phyloP scores from a whole-genome alignment of 1,284 basidiomycete species.

The Earliella scabrosa region DNA sequence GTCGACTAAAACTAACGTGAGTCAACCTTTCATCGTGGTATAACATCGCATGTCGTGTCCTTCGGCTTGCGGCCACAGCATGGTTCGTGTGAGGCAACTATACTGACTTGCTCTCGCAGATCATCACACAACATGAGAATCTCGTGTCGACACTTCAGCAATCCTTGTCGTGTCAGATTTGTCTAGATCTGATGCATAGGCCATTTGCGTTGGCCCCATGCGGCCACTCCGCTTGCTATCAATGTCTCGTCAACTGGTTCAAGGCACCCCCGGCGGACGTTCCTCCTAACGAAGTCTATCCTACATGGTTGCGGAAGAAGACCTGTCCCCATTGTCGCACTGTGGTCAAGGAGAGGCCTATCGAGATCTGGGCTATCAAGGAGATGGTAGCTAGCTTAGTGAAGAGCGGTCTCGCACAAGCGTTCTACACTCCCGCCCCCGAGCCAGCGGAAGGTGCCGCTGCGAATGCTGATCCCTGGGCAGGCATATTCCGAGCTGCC shows the following conservation, averaged over 20 bases:
- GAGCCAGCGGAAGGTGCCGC: conserved; percentile 11
- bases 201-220: conserved; percentile 76
- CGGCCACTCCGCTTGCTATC: conserved; percentile 73
- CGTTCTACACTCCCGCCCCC: conserved; percentile 27
- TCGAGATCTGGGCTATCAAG: conserved; percentile 75
- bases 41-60: too few relatives aligned
- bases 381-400: conserved; percentile 58
- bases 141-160: conserved; percentile 57
- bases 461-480: conserved; percentile 54
- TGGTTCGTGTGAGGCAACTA: too few relatives aligned
- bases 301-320: conserved; percentile 50
- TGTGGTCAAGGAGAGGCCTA: conserved; percentile 59
- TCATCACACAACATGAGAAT: conserved; percentile 53
- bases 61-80: not conserved
- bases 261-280: conserved; percentile 43
- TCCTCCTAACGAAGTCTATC: conserved; percentile 18
- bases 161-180: conserved; percentile 73
- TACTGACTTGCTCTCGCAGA: too few relatives aligned
- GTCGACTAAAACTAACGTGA: conserved; percentile 21
- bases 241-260: conserved; percentile 78
- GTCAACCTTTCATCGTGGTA: too few relatives aligned
- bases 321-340: conserved; percentile 79
- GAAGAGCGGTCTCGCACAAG: conserved; percentile 53
- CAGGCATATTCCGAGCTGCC: conserved; percentile 53
- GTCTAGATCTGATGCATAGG: conserved; percentile 69